Base-by-base conservation (phyloP, 179 eudicot genomes). In the Drosera spatulata region DNA sequence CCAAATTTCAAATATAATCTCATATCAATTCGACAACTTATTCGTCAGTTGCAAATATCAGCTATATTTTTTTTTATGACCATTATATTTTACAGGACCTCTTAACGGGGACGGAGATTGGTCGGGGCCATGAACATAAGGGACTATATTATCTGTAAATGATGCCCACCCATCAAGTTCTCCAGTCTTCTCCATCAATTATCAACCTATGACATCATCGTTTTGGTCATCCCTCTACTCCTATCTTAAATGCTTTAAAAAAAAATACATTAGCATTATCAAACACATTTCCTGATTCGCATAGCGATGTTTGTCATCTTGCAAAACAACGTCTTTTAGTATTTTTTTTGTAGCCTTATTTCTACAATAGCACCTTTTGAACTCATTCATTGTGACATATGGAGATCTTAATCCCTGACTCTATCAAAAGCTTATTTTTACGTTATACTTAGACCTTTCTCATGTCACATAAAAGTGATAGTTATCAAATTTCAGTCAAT, bases 81-180 rank as follows among this genome's bases (percentile, higher is more conserved):
- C 22, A 44, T 54, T 63, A 42, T 54, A 13, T 53, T 53, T 11
- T 55, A 39, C 14, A 63, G 59, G 59, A 44, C 51, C 5, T 63
- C 42, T 50, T 4, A 13, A 53, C 66, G 48, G 41, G 33, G 66
- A 62, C 7, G 58, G 52, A 13, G 58, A 62, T 62, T 62, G 58
- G 66, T 49, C 10, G 12, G 47, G 66, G 48, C 37, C 39, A 53
- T 39, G 47, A 60, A 22, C 47, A 11, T 47, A 38, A 22, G 37
- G 53, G 63, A 4, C 53, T 60, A 0, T 60, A 60, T 15, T 47
- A 60, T 48, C 13, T 60, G 15, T 0, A 13, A 11, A 14, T 41
- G 4, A 7, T 1, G 12, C 7, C 63, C 45, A 47, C 10, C 33
- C 3, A 22, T 42, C 6, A 12, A 47, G 7, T 41, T 48, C 10